Percentiles rank a stretch among this genome's conserved stretches.
Conservation (phyloP, 1,139 yeast genomes). For the Candida sp. region DNA sequence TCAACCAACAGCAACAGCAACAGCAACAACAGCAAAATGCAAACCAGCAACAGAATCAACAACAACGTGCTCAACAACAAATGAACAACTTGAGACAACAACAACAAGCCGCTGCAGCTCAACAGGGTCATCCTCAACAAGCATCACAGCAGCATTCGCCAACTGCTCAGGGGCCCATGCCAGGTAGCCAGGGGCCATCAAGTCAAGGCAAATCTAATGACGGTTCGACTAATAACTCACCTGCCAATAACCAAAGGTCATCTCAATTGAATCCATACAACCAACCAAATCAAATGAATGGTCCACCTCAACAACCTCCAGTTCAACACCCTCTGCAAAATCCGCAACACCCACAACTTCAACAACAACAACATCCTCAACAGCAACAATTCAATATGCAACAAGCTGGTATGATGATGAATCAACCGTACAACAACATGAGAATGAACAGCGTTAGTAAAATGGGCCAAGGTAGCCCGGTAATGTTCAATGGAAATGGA, state of each 20-base stretch:
- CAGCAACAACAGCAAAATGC: slow-evolving; percentile 14
- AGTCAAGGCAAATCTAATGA: slow-evolving; percentile 7
- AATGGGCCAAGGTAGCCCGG: slow-evolving; percentile 1
- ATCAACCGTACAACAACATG: slow-evolving; percentile 1
- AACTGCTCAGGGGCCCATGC: slow-evolving; percentile 6
- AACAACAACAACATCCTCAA: slow-evolving; percentile 9
- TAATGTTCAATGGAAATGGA: slow-evolving; percentile 11
- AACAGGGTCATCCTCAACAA: slow-evolving; percentile 12
- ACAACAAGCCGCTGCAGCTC: slow-evolving; percentile 24
- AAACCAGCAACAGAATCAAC: slow-evolving; percentile 33
- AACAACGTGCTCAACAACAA: slow-evolving; percentile 50
- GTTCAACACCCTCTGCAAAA: slow-evolving; percentile 6
- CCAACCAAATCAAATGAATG: slow-evolving; percentile 4
- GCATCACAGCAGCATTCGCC: slow-evolving; percentile 5
- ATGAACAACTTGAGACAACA: slow-evolving; percentile 52
- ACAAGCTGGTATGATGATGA: not conserved
- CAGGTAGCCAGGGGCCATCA: slow-evolving; percentile 7
- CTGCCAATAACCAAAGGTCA: slow-evolving; percentile 16
- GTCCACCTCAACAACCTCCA: slow-evolving; percentile 4
- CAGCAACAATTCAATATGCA: slow-evolving; percentile 2
- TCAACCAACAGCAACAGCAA: slow-evolving; percentile 18
- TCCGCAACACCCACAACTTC: slow-evolving; percentile 12
- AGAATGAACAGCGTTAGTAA: slow-evolving; percentile 2
- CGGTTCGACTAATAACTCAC: slow-evolving; percentile 15
- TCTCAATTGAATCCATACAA: slow-evolving; percentile 18